Evolutionary conservation across 371 early-diverging fungal species (phyloP), one percentile per base, ranked within the genome.

Genomic region (Actinomortierella wolfii): DNA sequence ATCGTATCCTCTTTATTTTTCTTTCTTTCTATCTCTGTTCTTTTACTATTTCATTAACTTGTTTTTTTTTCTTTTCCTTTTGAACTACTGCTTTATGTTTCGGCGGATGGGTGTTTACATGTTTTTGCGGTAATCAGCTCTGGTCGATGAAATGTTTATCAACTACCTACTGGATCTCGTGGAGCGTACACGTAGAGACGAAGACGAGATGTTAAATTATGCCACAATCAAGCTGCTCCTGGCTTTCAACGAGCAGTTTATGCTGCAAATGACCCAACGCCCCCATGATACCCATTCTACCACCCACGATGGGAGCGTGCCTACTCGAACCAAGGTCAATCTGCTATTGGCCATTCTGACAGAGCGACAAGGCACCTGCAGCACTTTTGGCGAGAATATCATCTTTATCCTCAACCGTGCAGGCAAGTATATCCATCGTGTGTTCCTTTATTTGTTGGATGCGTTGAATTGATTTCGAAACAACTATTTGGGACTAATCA

Each of bases 361-460:
- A 2, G 64, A 78, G 28, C 81, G 93, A 14, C 79, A 86, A 15
- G 83, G 87, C 14, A 79, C 77, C n/a, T 85, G 89, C 71, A 89
- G 87, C 51, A 91, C 90, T 8, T 87, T 95, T 56, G 83, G 91
- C 18, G 92, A 90, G 34, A 95, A 91, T 67, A 69, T 95, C 21
- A 87, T 95, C 43, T 92, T 93, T 63, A 88, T 94, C 81, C 78
- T 94, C 59, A 94, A 94, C 68, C 87, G 95, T 29, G 90, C 90
- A 50, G 87, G 91, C 91, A 83, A 66, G 68, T 46, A n/a, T 51
- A 14, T 17, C 15, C 14, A 34, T n/a, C n/a, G n/a, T n/a, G n/a
- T n/a, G n/a, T n/a, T n/a, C n/a, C n/a, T n/a, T n/a, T n/a, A n/a
- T n/a, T n/a, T n/a, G n/a, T n/a, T n/a, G n/a, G n/a, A n/a, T n/a